Evolutionary conservation across 495 filamentous ascomycete genomes (phyloP).

Genomic region (Opeltia flavorubescens): DNA sequence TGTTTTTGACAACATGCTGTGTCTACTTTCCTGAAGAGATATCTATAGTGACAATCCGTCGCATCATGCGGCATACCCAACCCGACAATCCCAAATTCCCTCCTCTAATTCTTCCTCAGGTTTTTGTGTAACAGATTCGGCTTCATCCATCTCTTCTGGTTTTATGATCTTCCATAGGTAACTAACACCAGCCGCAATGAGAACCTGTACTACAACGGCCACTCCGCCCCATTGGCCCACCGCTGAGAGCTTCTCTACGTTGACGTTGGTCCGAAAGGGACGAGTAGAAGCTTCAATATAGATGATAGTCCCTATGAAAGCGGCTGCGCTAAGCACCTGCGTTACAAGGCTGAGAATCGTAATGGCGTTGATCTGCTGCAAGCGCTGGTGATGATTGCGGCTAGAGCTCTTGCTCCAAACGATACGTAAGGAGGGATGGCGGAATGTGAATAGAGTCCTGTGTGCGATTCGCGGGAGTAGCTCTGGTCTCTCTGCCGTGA

Average conservation of each 20-base stretch:
- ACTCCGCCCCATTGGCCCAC: constrained; percentile 2
- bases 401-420: neutral
- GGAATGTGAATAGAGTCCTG: neutral
- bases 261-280: neutral
- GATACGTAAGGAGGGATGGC: neutral
- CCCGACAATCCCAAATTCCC: constrained; percentile 3
- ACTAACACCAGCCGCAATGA: constrained; percentile 1
- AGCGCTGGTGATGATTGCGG: neutral
- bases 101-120: neutral
- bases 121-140: neutral
- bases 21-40: too few species aligned
- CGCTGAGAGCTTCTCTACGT: neutral
- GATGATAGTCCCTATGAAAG: neutral
- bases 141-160: neutral
- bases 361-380: neutral
- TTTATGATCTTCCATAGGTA: neutral
- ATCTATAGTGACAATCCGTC: too few species aligned
- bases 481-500: constrained; percentile 4
- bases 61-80: constrained; percentile 4
- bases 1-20: too few species aligned
- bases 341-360: constrained; percentile 1
- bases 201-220: constrained; percentile 1
- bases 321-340: neutral
- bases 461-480: neutral
- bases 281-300: neutral